Base-by-base conservation (phyloP, 805 yeast species). In the Ogataea siamensis region DNA sequence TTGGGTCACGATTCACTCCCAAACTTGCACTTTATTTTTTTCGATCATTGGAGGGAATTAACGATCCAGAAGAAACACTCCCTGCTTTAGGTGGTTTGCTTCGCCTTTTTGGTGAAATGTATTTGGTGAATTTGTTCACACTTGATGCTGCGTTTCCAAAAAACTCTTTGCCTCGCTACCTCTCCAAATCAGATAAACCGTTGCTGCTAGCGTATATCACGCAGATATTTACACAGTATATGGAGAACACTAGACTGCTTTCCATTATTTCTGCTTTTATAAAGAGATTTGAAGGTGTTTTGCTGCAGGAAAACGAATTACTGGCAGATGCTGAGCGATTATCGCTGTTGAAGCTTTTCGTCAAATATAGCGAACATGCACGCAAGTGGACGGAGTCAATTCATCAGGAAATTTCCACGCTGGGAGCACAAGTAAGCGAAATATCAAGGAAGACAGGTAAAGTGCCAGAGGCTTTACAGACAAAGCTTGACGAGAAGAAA, bases 381-480 rank as follows among this genome's bases (percentile, higher is more conserved):
- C 59, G 72, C 8, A 43, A 60, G 1, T 56, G 60, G 18, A 55
- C 76, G 1, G 54, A 55, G 3, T 56, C 54, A 1, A 47, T 68
- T n/a, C 64, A 68, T 33, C 19, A 56, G n/a, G 56, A 57, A n/a
- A 53, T 72, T 0, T 44, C 53, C 8, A 62, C 60, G 14, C 53
- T 68, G 9, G 60, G 60, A 14, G 58, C 59, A 14, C 67, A 64
- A 36, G 75, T 72, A 39, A 68, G 70, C 30, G 73, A 71, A 38
- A 74, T 79, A 2, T 76, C 83, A 37, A 74, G 84, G 39, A 71
- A 83, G 48, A 77, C 83, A 1, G 95, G 95, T 16, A 75, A 72
- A 45, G 52, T 75, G 1, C 55, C 70, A 12, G 79, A 74, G 12
- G 44, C 40, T 3, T 37, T 58, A 10, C 51, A 47, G 17, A 33